A percentile compares a stretch with the other conserved stretches of the same genome.
Evolutionary conservation across 2,329 filamentous ascomycete genomes (phyloP).

Genomic region (Helotiales sp.): DNA sequence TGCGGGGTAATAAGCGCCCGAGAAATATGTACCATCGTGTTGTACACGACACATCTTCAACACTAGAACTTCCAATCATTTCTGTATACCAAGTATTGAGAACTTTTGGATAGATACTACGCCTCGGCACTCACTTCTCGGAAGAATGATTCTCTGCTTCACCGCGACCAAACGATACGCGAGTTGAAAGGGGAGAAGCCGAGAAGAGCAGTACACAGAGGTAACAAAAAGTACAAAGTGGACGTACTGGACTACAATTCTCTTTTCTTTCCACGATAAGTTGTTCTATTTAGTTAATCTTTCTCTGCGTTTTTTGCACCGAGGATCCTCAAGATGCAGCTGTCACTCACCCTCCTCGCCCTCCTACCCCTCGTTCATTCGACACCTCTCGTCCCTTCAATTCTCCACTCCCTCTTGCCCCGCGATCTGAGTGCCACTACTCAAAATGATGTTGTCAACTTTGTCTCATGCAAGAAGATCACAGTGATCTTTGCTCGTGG

Average conservation of each 20-base stretch:
- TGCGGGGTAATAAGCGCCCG: not conserved
- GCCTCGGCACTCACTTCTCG: not conserved
- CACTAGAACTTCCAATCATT: not conserved
- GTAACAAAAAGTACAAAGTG: not conserved
- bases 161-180: not conserved
- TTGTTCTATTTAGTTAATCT: too few relatives aligned
- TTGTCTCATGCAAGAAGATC: constrained; percentile 42
- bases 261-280: not conserved
- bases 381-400: not conserved
- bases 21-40: not conserved
- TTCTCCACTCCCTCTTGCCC: not conserved
- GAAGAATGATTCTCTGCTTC: not conserved
- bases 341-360: not conserved
- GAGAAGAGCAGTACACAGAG: too few relatives aligned
- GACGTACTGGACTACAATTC: not conserved
- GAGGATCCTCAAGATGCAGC: not conserved
- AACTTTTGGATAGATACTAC: not conserved
- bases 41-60: not conserved
- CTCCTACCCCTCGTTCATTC: not conserved
- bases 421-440: constrained; percentile 4
- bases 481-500: constrained; percentile 58
- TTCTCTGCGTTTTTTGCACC: not conserved
- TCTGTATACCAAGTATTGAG: not conserved
- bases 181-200: not conserved
- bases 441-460: constrained; percentile 29